Evolutionary conservation across 208 protist genomes (phyloP), one percentile per base, ranked within the genome.

Genomic region (Crithidia bombi): DNA sequence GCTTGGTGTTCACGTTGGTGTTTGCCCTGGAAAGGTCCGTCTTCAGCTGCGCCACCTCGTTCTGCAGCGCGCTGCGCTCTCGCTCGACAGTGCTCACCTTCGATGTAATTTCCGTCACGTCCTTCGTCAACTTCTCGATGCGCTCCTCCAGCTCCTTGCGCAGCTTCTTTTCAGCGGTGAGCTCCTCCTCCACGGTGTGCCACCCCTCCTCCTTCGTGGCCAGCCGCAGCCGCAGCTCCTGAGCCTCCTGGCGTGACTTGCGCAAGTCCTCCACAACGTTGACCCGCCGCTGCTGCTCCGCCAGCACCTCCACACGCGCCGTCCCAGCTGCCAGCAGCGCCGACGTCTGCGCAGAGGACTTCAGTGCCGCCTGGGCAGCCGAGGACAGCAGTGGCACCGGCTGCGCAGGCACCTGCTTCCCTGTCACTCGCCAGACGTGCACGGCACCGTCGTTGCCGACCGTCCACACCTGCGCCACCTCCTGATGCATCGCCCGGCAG

Each of bases 221-320:
- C n/a, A 85, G n/a, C 0, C 79, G 76, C 41, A 91, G 69, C 19
- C 85, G 90, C 58, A 92, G 41, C 75, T 95, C 90, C 57, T 95
- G 90, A 32, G 71, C 74, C 73, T 95, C 90, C 49, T 92, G 82
- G 3, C 69, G 73, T 10, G 70, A 49, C 28, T 61, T 49, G 23
- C 73, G 79, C 15, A 95, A 52, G 35, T 87, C 70, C 36, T 89
- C 85, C 36, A 51, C 19, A 9, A 81, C 21, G 47, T 77, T 41
- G 15, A 74, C 36, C 7, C 68, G 59, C 6, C 33, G 25, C n/a
- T 47, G 51, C 30, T 50, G 46, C 51, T 74, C 78, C 5, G 44
- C 49, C 32, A 69, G 78, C 33, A 80, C 62, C 26, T 54, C 46
- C 14, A 68, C 41, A 9, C 69, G 58, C 15, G 83, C 38, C n/a